Base-by-base conservation (phyloP, 352 stramenopile species). In the Globisporangium abappressorium region DNA sequence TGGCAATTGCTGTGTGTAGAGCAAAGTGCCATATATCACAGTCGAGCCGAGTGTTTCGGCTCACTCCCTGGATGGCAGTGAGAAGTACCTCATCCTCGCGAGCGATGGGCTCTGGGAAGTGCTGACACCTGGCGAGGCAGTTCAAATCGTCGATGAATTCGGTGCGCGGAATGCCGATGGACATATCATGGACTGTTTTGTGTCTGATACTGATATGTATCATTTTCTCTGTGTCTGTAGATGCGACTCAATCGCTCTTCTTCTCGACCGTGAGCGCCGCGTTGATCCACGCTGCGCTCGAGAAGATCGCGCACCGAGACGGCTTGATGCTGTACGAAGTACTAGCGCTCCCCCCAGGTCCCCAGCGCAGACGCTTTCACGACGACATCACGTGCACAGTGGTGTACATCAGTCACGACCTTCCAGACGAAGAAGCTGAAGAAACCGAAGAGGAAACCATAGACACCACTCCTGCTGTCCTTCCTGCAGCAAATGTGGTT, bases 31-130 rank as follows among this genome's bases (percentile, higher is more conserved):
- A 6, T 94, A 92, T 43, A 91, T 94, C 41, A 93, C 81, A 5
- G 85, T 77, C 0, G 80, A 93, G 53, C 88, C 86, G 15, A 89
- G 80, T 34, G 73, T 94, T 12, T 72, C 73, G 8, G 75, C 78
- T 4, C 62, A 85, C n/a, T 59, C 79, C 20, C 65, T 95, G 56
- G 69, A 80, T 54, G 74, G 80, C 2, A 81, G 46, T 46, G 85
- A 95, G 51, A 82, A 87, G 61, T 90, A 79, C 43, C 59, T 95
- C 24, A 85, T 95, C 51, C 63, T 95, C n/a, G 88, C 81, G 9
- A 95, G 86, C 60, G 88, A 95, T 57, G 88, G 88, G 1, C 70
- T 95, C 5, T 95, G 85, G 86, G 88, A 95, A 72, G 81, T 94
- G 7, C 76, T 95, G 36, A 79, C 81, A 0, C 75, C 78, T 3